Evolutionary conservation across 176 grass and related monocot genomes (phyloP).

Genomic region (Canna indica): DNA sequence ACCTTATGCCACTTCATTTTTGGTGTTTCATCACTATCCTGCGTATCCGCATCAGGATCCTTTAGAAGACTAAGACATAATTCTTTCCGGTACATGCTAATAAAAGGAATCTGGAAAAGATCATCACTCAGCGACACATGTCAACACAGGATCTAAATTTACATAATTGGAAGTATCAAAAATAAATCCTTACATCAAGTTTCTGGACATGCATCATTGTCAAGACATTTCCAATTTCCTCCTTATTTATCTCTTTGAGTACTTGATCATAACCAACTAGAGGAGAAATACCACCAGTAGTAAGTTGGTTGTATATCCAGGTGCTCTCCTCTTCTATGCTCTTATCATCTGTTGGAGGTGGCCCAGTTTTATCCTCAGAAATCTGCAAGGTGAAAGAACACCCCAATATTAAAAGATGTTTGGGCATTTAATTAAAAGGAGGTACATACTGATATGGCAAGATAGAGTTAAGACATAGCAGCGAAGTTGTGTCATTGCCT

Average conservation of each 20-base stretch:
- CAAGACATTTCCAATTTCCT: slow-evolving; percentile 78
- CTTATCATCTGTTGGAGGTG: slow-evolving; percentile 39
- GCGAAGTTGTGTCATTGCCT: slow-evolving; percentile 30
- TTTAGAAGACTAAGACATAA: slow-evolving; percentile 56
- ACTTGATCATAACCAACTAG: slow-evolving; percentile 31
- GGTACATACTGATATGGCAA: neutral
- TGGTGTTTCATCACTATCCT: slow-evolving; percentile 8
- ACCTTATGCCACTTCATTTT: slow-evolving; percentile 81
- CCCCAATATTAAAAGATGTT: neutral
- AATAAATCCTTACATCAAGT: slow-evolving; percentile 58
- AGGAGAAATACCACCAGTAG: slow-evolving; percentile 36
- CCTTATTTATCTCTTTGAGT: slow-evolving; percentile 54
- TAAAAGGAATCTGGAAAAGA: slow-evolving; percentile 76
- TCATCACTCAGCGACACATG: neutral
- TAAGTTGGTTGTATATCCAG: slow-evolving; percentile 82
- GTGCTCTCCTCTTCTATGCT: slow-evolving; percentile 68
- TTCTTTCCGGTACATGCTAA: slow-evolving; percentile 92
- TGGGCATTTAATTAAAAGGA: neutral
- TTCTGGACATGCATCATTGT: slow-evolving; percentile 80
- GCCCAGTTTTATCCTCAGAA: slow-evolving; percentile 71
- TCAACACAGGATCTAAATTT: neutral
- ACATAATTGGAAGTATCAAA: slow-evolving; percentile 15
- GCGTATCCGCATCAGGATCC: slow-evolving; percentile 26
- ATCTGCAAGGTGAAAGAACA: slow-evolving; percentile 29
- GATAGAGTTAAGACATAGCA: slow-evolving; percentile 11